Evolutionary conservation across 2,329 filamentous ascomycete genomes (phyloP), one percentile per base, ranked within the genome.

Genomic region (Scytalidium lignicola): DNA sequence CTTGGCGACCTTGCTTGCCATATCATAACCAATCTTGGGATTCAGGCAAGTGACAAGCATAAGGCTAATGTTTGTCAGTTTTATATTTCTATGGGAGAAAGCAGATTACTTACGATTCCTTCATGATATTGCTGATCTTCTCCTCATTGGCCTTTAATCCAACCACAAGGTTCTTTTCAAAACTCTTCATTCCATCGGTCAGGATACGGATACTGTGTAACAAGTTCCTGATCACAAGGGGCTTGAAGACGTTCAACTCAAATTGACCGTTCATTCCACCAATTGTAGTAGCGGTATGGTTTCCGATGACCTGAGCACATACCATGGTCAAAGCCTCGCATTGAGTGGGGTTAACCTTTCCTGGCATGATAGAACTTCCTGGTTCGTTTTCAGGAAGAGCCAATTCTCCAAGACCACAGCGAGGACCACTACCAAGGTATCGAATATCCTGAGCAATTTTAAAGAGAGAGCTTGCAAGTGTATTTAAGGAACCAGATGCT

Each of bases 21-120:
- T 95, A 68, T 96, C 91, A 71, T 96, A 96, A 52, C 91, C 92
- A 66, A 97, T 96, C 71, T 95, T 89, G 60, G 91, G 90, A 79
- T 96, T 96, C 55, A 97, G 79, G 78, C 92, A 96, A 57, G 93
- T 99, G 29, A 97, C 93, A 58, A 97, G 81, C 93, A 99, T 99
- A 62, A 99, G 80, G 66, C 90, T 95, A 59, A 43, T 45, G 28
- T 41, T 22, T 50, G 46, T 57, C 23, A 48, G 55, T 64, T 56
- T 66, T 60, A 21, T 46, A 49, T 51, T 26, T 9, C 20, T 13
- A 40, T 8, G 41, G 23, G 42, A 20, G 29, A 39, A 23, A 18
- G 32, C 43, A 17, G 28, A 21, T 47, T 46, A 67, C 81, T 78
- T 78, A 92, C 88, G 88, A 93, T 75, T 99, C 91, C 74, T 95